Conservation (phyloP, 495 filamentous ascomycete genomes). For the Penicillium cataractarum region DNA sequence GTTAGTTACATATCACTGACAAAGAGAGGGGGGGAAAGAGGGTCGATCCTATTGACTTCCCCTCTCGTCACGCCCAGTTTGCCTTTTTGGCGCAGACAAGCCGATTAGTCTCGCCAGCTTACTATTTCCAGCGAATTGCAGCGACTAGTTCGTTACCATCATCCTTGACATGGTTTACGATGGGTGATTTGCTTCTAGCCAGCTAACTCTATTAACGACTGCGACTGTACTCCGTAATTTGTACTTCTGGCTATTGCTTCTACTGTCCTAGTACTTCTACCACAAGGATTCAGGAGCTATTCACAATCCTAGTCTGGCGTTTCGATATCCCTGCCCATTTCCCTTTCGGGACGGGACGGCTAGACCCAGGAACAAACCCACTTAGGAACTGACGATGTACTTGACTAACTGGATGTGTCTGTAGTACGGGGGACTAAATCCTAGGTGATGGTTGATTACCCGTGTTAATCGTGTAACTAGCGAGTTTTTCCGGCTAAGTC, state of each 20-base stretch:
- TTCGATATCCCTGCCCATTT: not conserved
- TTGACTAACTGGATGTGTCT: not conserved
- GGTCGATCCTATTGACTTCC: constrained; percentile 30
- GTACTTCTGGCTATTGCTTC: not conserved
- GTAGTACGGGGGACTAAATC: not conserved
- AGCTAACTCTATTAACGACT: not conserved
- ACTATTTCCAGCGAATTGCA: constrained; percentile 15
- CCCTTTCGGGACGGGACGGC: constrained; percentile 6
- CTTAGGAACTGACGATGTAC: not conserved
- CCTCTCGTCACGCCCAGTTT: constrained; percentile 16
- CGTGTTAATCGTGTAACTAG: not conserved
- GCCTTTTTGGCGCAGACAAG: constrained; percentile 19
- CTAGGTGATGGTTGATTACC: not conserved
- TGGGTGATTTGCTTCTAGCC: not conserved
- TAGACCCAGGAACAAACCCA: constrained; percentile 11
- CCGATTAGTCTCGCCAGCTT: constrained; percentile 17
- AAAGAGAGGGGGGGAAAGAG: constrained; percentile 1
- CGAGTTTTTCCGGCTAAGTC: not conserved
- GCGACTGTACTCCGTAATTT: not conserved
- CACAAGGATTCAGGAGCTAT: not conserved
- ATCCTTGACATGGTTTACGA: not conserved
- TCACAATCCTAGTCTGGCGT: not conserved
- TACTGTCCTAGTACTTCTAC: not conserved
- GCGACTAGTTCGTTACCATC: not conserved
- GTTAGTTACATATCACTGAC: not conserved